Conservation (phyloP, 352 stramenopile species). For the Phytopythium kandeliae region DNA sequence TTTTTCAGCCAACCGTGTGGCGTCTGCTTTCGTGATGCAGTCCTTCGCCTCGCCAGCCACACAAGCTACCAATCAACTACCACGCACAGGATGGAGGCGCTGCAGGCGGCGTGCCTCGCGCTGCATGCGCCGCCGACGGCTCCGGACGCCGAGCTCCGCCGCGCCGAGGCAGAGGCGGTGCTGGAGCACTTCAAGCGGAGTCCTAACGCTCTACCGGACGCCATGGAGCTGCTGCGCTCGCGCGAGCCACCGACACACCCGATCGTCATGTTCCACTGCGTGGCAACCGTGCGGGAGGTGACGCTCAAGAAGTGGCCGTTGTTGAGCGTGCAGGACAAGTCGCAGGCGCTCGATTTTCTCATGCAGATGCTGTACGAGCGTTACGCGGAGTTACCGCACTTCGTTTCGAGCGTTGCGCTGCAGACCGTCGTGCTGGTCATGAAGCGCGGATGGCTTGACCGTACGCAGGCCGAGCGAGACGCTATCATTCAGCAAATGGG, state of each 20-base stretch:
- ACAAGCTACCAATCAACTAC: not conserved
- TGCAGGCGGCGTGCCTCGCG: conserved; percentile 64
- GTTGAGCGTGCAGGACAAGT: conserved; percentile 37
- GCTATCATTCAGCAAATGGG: conserved; percentile 74
- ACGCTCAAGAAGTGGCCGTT: conserved; percentile 62
- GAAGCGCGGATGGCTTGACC: conserved; percentile 80
- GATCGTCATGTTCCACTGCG: conserved; percentile 79
- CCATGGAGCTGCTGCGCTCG: conserved; percentile 43
- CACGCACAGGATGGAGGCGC: conserved; percentile 34
- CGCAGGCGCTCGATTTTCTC: conserved; percentile 59
- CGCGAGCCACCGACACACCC: conserved; percentile 24
- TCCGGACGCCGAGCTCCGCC: conserved; percentile 39
- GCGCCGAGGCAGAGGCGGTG: conserved; percentile 53
- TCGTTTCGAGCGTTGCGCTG: conserved; percentile 54
- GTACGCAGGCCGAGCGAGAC: conserved; percentile 35
- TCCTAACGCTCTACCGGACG: conserved; percentile 49
- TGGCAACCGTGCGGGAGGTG: conserved; percentile 71
- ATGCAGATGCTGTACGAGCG: conserved; percentile 77
- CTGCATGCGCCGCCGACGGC: conserved; percentile 57
- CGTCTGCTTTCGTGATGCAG: not conserved
- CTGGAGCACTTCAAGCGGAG: conserved; percentile 81
- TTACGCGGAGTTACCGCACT: conserved; percentile 40
- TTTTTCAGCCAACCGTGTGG: not conserved
- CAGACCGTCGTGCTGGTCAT: conserved; percentile 73
- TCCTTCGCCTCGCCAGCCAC: conserved; percentile 1